phyloP scores from a whole-genome alignment of 1,139 yeast genomes.

The Yamadazyma blattariae region DNA sequence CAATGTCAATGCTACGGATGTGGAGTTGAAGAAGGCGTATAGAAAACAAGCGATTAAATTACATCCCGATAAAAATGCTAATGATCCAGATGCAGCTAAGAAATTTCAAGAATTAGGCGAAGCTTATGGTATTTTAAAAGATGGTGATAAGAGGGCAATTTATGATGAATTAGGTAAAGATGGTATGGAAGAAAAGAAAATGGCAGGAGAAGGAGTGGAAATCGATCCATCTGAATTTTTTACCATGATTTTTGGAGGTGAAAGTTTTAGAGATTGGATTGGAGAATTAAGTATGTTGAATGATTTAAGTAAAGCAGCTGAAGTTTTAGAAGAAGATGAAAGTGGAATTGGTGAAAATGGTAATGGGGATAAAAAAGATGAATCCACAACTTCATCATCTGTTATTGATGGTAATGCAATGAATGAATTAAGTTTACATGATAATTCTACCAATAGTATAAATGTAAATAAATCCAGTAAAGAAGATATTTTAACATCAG shows the following conservation, averaged over 20 bases:
- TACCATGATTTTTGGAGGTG: conserved; percentile 87
- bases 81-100: conserved; percentile 81
- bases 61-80: conserved; percentile 93
- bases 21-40: conserved; percentile 91
- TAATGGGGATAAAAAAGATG: not conserved
- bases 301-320: conserved; percentile 74
- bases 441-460: not conserved
- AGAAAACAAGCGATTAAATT: conserved; percentile 86
- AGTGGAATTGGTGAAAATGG: not conserved
- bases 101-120: conserved; percentile 84
- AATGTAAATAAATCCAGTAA: conserved; percentile 3
- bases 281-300: conserved; percentile 88
- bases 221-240: conserved; percentile 52
- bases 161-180: conserved; percentile 46
- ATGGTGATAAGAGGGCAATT: conserved; percentile 32
- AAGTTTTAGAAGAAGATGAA: conserved; percentile 46
- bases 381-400: not conserved
- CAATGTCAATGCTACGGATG: conserved; percentile 69
- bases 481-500: conserved; percentile 15
- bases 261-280: conserved; percentile 60
- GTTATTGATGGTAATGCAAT: not conserved
- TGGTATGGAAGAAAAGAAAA: conserved; percentile 30
- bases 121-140: conserved; percentile 43
- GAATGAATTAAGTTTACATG: conserved; percentile 8
- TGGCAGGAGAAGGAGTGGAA: conserved; percentile 23